These are phyloP conservation scores for Fusarium fracticaudum DNA, from an alignment of 2,329 filamentous ascomycete genomes.

Conservation along the genomic window DNA sequence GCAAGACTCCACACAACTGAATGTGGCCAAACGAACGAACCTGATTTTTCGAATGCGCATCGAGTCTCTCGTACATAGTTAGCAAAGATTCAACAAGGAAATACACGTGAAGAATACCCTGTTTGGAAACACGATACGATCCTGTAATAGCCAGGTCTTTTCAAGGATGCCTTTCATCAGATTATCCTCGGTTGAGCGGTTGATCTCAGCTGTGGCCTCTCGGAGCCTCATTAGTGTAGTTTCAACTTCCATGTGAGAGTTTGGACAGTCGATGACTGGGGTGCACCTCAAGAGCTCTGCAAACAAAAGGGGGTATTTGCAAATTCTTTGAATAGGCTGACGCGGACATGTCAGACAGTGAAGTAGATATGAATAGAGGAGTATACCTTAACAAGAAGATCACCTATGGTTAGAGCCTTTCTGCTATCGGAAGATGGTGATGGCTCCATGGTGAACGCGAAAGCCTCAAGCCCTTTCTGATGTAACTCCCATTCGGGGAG, in stretches of 20 bases:
- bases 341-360: neutral
- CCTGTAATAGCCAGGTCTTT: constrained; percentile 86
- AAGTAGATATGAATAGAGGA: neutral
- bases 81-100: neutral
- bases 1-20: constrained; percentile 81
- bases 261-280: constrained; percentile 84
- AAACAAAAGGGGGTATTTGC: constrained; percentile 90
- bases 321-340: constrained; percentile 90
- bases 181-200: constrained; percentile 82
- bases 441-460: constrained; percentile 79
- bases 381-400: constrained; percentile 86
- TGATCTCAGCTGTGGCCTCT: constrained; percentile 81
- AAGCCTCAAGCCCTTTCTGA: constrained; percentile 84
- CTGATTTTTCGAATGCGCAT: constrained; percentile 66
- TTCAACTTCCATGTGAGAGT: constrained; percentile 82
- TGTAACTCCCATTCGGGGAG: constrained; percentile 81
- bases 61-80: constrained; percentile 52
- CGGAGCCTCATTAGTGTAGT: constrained; percentile 76
- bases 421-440: constrained; percentile 68
- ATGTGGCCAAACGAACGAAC: constrained; percentile 85
- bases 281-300: constrained; percentile 84
- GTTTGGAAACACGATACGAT: constrained; percentile 78
- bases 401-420: constrained; percentile 83
- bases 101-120: constrained; percentile 61
- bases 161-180: constrained; percentile 75